Evolutionary conservation across 2,329 filamentous ascomycete genomes (phyloP).

Genomic region (Chaetothyriales sp.): DNA sequence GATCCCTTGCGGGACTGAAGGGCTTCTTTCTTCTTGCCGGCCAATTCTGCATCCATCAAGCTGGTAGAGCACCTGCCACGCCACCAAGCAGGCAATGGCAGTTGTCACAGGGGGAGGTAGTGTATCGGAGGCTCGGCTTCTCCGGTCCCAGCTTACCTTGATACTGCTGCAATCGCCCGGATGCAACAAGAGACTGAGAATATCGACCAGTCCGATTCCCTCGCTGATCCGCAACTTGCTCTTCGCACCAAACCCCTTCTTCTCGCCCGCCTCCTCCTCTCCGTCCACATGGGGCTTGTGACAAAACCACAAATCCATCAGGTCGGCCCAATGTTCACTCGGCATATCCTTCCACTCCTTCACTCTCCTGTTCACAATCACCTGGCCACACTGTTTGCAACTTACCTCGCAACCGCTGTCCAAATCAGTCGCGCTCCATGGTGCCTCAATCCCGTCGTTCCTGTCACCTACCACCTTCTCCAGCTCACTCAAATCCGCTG

Average conservation of each 20-base stretch:
- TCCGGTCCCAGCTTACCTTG: conserved; percentile 21
- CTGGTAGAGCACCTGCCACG: background rate
- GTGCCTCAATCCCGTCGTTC: conserved; percentile 9
- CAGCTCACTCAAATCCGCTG: conserved; percentile 26
- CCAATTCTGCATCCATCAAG: conserved; percentile 1
- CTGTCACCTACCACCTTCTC: conserved; percentile 5
- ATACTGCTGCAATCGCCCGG: conserved; percentile 46
- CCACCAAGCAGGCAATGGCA: background rate
- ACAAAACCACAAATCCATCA: conserved; percentile 99
- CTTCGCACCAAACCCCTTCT: conserved; percentile 71
- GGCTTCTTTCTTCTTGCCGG: conserved; percentile 44
- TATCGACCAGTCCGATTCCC: conserved; percentile 63
- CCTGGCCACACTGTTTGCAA: conserved; percentile 25
- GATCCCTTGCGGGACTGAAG: conserved; percentile 21
- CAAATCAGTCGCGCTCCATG: conserved; percentile 21
- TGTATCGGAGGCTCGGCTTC: conserved; percentile 1
- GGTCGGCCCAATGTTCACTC: conserved; percentile 95
- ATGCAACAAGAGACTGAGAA: conserved; percentile 58
- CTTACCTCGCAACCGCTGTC: conserved; percentile 27
- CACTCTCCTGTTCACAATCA: conserved; percentile 24
- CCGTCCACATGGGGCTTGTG: conserved; percentile 57
- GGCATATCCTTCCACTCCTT: conserved; percentile 77
- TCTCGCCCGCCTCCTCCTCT: conserved; percentile 34
- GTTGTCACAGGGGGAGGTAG: background rate
- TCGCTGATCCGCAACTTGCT: conserved; percentile 52